Percentiles rank a stretch among this genome's conserved stretches.
Evolutionary conservation across 768 basidiomycete genomes (phyloP).

Genomic region (Solioccasus polychromus): DNA sequence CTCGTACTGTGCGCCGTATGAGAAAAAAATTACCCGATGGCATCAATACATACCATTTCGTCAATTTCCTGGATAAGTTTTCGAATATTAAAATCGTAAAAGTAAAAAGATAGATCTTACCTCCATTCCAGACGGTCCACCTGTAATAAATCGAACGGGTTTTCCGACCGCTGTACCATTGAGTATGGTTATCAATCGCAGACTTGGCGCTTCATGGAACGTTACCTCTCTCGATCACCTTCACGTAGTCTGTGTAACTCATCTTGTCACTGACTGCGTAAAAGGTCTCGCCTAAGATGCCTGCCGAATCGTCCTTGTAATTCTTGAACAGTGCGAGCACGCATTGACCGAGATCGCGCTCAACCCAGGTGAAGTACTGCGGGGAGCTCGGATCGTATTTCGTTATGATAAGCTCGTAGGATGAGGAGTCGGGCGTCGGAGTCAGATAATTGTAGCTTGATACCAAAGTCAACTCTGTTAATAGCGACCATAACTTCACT

Average conservation of each 20-base stretch:
- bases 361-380: slow-evolving; percentile 23
- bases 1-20: slow-evolving; percentile 13
- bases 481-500: too few species aligned
- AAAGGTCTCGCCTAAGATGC: slow-evolving; percentile 22
- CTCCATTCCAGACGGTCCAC: slow-evolving; percentile 16
- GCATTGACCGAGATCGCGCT: slow-evolving; percentile 23
- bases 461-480: too few species aligned
- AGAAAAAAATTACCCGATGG: background rate
- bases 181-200: background rate
- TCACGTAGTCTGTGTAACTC: slow-evolving; percentile 14
- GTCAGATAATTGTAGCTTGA: slow-evolving; percentile 10
- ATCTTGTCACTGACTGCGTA: slow-evolving; percentile 25
- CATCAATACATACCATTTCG: slow-evolving; percentile 20
- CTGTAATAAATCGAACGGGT: slow-evolving; percentile 23
- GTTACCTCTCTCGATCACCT: slow-evolving; percentile 17
- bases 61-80: slow-evolving; percentile 17
- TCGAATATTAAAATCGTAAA: background rate
- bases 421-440: slow-evolving; percentile 5
- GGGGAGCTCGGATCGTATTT: slow-evolving; percentile 16
- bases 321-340: slow-evolving; percentile 22
- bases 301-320: slow-evolving; percentile 18
- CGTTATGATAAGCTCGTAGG: slow-evolving; percentile 20
- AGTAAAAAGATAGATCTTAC: slow-evolving; percentile 9
- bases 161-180: slow-evolving; percentile 23
- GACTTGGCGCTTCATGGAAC: background rate